A percentile compares a stretch with the other conserved stretches of the same genome.
Conservation (phyloP, 2,329 filamentous ascomycete species). For the Fusarium transvaalense region DNA sequence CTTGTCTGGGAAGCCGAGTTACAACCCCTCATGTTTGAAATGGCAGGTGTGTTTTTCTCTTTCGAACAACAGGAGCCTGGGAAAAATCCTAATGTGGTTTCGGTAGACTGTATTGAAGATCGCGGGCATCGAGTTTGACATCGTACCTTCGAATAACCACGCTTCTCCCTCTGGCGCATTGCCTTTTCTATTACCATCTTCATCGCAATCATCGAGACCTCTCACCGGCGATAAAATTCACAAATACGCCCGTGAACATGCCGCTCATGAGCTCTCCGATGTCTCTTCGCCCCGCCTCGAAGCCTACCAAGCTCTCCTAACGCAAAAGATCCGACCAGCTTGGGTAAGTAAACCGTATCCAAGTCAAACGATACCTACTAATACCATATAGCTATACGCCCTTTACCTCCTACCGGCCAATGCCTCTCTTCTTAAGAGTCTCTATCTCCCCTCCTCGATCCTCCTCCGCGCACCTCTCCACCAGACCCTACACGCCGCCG, state of each 20-base stretch:
- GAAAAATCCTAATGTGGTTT: conserved; percentile 1
- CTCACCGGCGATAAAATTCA: conserved; percentile 69
- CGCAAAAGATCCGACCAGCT: conserved; percentile 82
- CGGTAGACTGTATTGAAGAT: conserved; percentile 84
- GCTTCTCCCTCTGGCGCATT: conserved; percentile 90
- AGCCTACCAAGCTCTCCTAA: conserved; percentile 82
- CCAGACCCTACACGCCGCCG: conserved; percentile 77
- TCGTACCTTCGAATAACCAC: conserved; percentile 86
- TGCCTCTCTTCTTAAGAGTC: conserved; percentile 72
- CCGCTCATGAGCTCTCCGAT: conserved; percentile 58
- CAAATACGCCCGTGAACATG: conserved; percentile 71
- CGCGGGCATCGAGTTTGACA: conserved; percentile 73
- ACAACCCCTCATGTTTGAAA: conserved; percentile 93
- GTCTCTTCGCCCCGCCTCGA: conserved; percentile 70
- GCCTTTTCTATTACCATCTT: conserved; percentile 81
- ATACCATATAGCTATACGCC: conserved; percentile 72
- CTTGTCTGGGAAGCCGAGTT: conserved; percentile 74
- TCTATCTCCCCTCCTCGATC: conserved; percentile 78
- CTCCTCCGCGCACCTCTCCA: conserved; percentile 74
- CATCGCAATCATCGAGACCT: conserved; percentile 53
- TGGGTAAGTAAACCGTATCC: conserved; percentile 69
- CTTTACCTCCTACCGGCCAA: conserved; percentile 83
- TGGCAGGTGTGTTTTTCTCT: conserved; percentile 79
- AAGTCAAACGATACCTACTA: background rate
- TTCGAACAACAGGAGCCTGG: background rate